A percentile compares a stretch with the other conserved stretches of the same genome.
Conservation (phyloP, 805 yeast genomes). For the Saturnispora saitoi region DNA sequence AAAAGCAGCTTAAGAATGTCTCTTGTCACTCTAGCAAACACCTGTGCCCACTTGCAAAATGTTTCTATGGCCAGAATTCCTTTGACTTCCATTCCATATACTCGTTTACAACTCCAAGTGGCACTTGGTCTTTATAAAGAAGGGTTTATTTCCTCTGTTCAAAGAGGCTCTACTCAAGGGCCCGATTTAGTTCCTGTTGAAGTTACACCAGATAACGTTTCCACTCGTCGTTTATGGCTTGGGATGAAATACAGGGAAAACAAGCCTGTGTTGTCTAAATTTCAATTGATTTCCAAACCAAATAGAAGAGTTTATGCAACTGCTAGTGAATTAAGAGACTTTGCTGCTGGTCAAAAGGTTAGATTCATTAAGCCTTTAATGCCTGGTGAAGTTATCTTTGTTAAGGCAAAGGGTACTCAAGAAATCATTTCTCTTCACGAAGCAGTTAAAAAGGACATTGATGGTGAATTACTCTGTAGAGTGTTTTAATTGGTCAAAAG, state of each 20-base stretch:
- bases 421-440: conserved; percentile 69
- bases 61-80: conserved; percentile 68
- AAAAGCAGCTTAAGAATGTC: conserved; percentile 49
- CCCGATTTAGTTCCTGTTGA: conserved; percentile 74
- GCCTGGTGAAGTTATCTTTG: conserved; percentile 83
- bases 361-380: conserved; percentile 72
- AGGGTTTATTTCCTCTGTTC: conserved; percentile 79
- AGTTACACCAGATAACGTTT: conserved; percentile 77
- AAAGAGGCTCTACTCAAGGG: conserved; percentile 74
- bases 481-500: conserved; percentile 24
- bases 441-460: conserved; percentile 64
- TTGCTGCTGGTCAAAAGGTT: conserved; percentile 69
- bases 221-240: conserved; percentile 84
- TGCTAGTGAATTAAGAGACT: conserved; percentile 53
- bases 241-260: conserved; percentile 82
- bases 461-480: conserved; percentile 80
- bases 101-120: conserved; percentile 73
- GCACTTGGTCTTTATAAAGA: conserved; percentile 81
- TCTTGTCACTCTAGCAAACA: conserved; percentile 70
- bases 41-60: conserved; percentile 85
- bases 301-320: conserved; percentile 63
- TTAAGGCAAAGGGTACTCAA: conserved; percentile 37
- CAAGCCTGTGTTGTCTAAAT: conserved; percentile 63
- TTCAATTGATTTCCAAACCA: conserved; percentile 76
- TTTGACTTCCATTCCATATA: conserved; percentile 73